Percentiles rank a stretch among this genome's conserved stretches.
phyloP scores from a whole-genome alignment of 225 moss, liverwort and hornwort species.

The Marchantia polymorpha region DNA sequence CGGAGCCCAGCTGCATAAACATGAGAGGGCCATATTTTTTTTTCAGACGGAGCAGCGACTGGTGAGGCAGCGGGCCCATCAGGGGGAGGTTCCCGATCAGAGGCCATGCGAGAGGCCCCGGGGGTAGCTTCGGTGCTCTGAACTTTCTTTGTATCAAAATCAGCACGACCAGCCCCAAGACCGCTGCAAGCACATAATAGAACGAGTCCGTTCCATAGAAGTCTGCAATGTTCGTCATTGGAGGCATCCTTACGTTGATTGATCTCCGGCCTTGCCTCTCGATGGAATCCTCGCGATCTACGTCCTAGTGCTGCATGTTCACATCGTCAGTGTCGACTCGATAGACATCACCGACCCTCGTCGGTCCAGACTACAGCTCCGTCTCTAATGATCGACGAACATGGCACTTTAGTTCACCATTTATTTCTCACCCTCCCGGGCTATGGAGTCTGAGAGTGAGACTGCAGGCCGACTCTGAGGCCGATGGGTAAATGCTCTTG shows the following conservation, averaged over 20 bases:
- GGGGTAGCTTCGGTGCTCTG: constrained; percentile 16
- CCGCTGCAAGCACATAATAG: not conserved
- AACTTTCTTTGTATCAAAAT: not conserved
- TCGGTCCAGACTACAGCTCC: too few species aligned
- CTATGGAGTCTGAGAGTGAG: too few species aligned
- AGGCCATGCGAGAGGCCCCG: constrained; percentile 31
- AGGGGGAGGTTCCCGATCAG: constrained; percentile 19
- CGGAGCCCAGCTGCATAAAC: constrained; percentile 36
- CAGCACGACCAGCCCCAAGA: constrained; percentile 5
- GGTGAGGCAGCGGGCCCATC: constrained; percentile 18
- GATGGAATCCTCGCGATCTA: too few species aligned
- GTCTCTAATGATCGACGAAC: too few species aligned
- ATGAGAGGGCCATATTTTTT: constrained; percentile 45
- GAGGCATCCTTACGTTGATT: not conserved
- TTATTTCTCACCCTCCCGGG: too few species aligned
- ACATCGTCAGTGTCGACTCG: too few species aligned
- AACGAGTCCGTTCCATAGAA: not conserved
- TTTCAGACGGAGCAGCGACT: constrained; percentile 5
- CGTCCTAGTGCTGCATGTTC: too few species aligned
- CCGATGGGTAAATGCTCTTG: too few species aligned
- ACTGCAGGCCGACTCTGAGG: too few species aligned
- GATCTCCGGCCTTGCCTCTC: too few species aligned
- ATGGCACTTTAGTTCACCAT: too few species aligned
- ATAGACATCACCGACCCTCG: too few species aligned
- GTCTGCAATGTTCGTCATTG: not conserved